Evolutionary conservation across 768 basidiomycete species (phyloP), one percentile per base, ranked within the genome.

Genomic region (Clavulina sp.): DNA sequence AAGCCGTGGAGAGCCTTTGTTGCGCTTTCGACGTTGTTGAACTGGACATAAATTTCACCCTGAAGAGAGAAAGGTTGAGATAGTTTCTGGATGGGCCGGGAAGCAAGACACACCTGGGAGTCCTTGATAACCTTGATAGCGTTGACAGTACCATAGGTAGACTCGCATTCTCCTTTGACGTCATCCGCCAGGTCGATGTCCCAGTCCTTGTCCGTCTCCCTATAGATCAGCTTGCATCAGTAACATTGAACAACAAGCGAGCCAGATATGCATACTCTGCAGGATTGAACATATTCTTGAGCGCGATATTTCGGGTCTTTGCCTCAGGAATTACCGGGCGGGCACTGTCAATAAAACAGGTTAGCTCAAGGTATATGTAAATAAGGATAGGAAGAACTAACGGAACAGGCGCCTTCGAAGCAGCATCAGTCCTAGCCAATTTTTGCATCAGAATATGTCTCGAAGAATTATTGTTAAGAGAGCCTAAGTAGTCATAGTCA

Each of bases 361-460:
- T 36, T 26, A 23, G 26, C 28, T n/a, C n/a, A n/a, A n/a, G n/a
- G n/a, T n/a, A n/a, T n/a, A n/a, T n/a, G n/a, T 13, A 50, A 49
- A 28, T n/a, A 4, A 28, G 47, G 2, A n/a, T 7, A 29, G 3
- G 13, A 7, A 56, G 44, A 6, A 3, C 54, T 48, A 56, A 52
- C 30, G 54, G 41, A 41, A 36, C 52, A 16, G 53, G 47, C 46
- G 47, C 31, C 9, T 30, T 16, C 7, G 55, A 16, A 13, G 54
- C 40, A 7, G 41, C 41, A n/a, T 68, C 67, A 68, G 79, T 85
- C 73, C 95, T 88, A 66, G 95, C 91, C 76, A 99, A 86, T 80
- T 97, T 99, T 71, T 92, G 88, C 95, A 99, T 99, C 72, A 99
- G 87, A 67, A 89, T 87, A 74, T 95, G 91, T 70, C 95, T 86